Base-by-base conservation (phyloP, 75 land plant genomes). In the Selaginella tamariscina region DNA sequence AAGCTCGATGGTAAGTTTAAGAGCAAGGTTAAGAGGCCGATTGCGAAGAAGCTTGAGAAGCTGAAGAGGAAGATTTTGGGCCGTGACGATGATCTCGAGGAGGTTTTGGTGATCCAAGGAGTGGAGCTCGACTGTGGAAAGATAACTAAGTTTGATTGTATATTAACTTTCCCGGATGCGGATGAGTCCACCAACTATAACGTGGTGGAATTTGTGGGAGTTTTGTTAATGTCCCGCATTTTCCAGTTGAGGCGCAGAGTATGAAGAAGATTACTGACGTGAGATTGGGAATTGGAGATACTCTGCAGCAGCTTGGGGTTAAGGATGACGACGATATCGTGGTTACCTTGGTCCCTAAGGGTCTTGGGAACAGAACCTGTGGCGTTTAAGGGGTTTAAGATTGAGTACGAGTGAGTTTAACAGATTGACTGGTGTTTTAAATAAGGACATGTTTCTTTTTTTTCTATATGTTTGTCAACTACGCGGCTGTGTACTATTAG, bases 81-180 rank as follows among this genome's bases (percentile, higher is more conserved):
- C 15, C 11, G 15, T 39, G 49, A 39, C 15, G 49, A 39, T 39
- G 49, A 39, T 5, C 60, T 55, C 5, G 67, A 29, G 24, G 75
- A 73, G 33, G 33, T 73, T 24, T 44, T 67, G 71, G 27, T 26
- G 28, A 0, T 73, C 1, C 23, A 68, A 5, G 75, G 75, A 22
- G 24, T 73, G 1, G 30, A 32, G 30, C 27, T 54, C 11, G 54
- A 66, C 29, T 30, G 31, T 5, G 68, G 33, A 2, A 21, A 15
- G 56, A 27, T 23, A 29, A 57, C 57, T 0, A 66, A 71, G 55
- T 69, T 80, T 29, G 83, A 82, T 30, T 72, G 73, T 21, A 80
- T 67, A 55, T 67, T 80, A 29, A 73, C 71, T 59, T 57, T 49
- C 24, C 67, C 68, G 0, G 65, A 67, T 9, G 79, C 79, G 0